These are phyloP conservation scores for Arthrobotrys conoides DNA, from an alignment of 2,329 filamentous ascomycete species.

Conservation along the genomic window DNA sequence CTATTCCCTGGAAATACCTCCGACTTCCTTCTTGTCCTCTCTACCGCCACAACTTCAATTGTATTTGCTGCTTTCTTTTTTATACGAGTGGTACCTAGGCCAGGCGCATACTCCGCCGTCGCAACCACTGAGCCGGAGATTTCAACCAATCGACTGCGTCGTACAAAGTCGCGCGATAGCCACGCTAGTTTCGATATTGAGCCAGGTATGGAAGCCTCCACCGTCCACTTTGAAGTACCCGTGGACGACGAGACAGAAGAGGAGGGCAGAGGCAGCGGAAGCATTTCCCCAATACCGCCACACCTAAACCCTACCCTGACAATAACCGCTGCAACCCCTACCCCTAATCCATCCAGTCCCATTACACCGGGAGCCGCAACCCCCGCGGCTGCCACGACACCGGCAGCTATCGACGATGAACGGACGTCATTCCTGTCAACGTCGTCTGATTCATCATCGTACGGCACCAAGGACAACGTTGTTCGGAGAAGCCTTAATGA, in stretches of 20 bases:
- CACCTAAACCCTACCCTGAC: constrained; percentile 47
- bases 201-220: constrained; percentile 74
- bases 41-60: constrained; percentile 82
- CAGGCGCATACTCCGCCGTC: constrained; percentile 73
- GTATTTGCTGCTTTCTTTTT: constrained; percentile 87
- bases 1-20: constrained; percentile 87
- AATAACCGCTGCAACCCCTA: constrained; percentile 58
- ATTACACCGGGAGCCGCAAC: constrained; percentile 52
- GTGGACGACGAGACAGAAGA: constrained; percentile 50
- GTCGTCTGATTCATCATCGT: constrained; percentile 69
- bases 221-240: constrained; percentile 47
- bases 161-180: constrained; percentile 69
- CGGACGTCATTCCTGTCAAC: constrained; percentile 84
- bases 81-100: constrained; percentile 78
- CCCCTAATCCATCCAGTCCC: constrained; percentile 48
- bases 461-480: constrained; percentile 62
- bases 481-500: constrained; percentile 73
- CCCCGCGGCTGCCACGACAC: constrained; percentile 39
- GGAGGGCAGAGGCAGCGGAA: constrained; percentile 43
- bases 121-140: constrained; percentile 68
- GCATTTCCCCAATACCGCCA: constrained; percentile 33
- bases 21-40: constrained; percentile 83
- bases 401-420: constrained; percentile 72
- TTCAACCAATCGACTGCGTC: constrained; percentile 68
- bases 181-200: constrained; percentile 69